Conservation (phyloP, 768 basidiomycete genomes). For the Albatrellus ellisii region DNA sequence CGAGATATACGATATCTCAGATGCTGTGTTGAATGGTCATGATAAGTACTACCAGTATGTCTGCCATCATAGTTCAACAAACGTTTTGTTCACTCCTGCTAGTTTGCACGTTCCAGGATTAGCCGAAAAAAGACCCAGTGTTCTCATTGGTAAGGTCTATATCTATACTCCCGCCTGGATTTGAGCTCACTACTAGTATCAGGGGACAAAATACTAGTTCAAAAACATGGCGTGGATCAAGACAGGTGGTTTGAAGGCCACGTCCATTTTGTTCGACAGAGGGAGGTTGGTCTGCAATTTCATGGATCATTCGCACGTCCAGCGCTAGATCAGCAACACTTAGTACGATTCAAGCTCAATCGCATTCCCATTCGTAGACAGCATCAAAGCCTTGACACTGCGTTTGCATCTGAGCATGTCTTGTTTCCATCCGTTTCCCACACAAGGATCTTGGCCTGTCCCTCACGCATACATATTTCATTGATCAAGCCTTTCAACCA, state of each 20-base stretch:
- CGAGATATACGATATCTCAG: constrained; percentile 24
- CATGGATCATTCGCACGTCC: constrained; percentile 25
- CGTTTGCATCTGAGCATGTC: constrained; percentile 26
- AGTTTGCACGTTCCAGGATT: constrained; percentile 42
- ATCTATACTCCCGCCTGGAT: too few relatives aligned
- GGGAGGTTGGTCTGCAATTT: constrained; percentile 34
- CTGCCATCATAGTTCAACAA: neutral
- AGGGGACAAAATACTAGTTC: constrained; percentile 22
- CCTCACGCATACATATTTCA: constrained; percentile 4
- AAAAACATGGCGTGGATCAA: constrained; percentile 6
- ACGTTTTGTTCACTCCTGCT: neutral
- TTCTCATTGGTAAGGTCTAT: constrained; percentile 36
- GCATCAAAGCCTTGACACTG: constrained; percentile 36
- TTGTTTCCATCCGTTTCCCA: constrained; percentile 29
- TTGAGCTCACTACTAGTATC: constrained; percentile 16
- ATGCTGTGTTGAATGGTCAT: constrained; percentile 23
- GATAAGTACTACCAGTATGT: constrained; percentile 33
- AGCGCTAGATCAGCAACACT: constrained; percentile 27
- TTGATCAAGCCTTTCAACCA: constrained; percentile 18
- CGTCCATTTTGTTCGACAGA: constrained; percentile 33
- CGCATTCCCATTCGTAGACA: constrained; percentile 39
- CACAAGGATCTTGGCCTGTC: neutral
- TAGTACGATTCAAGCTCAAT: constrained; percentile 44
- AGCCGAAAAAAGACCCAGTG: constrained; percentile 44
- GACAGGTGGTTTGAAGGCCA: constrained; percentile 25